These are phyloP conservation scores for Acorus gramineus DNA, from an alignment of 106 monocot genomes.

Conservation along the genomic window DNA sequence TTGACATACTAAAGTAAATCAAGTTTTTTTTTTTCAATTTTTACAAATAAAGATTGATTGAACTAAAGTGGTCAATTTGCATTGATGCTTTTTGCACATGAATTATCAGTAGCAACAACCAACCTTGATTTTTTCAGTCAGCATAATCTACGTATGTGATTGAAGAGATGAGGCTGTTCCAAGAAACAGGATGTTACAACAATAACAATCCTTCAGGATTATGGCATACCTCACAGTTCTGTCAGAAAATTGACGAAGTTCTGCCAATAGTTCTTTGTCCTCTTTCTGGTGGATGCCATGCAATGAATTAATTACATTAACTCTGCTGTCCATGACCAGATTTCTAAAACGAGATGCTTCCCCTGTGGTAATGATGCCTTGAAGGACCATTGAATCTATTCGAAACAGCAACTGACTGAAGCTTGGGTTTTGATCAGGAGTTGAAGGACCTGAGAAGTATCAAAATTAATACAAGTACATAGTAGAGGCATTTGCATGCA, in stretches of 20 bases:
- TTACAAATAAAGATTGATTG: no score
- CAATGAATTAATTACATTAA: constrained; percentile 5
- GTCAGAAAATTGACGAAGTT: constrained; percentile 17
- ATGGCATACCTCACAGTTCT: constrained; percentile 9
- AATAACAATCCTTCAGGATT: no score
- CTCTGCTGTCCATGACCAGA: constrained; percentile 4
- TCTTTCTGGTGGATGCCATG: constrained; percentile 17
- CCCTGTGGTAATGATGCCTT: constrained; percentile 12
- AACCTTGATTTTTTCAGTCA: no score
- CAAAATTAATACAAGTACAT: constrained; percentile 6
- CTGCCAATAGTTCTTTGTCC: constrained; percentile 19
- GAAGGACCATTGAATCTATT: constrained; percentile 32
- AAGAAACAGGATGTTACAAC: no score
- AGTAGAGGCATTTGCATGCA: not conserved
- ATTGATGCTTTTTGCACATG: no score
- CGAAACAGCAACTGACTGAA: constrained; percentile 22
- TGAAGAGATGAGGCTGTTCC: no score
- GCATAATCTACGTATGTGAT: no score
- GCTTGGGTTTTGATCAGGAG: not conserved
- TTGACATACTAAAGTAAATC: no score
- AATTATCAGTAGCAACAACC: no score
- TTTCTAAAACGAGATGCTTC: constrained; percentile 25
- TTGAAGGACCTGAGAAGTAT: not conserved
- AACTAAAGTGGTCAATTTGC: no score
- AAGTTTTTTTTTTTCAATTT: no score